These are phyloP conservation scores for Elsinoe perseae DNA, from an alignment of 2,329 filamentous ascomycete genomes.

Conservation along the genomic window DNA sequence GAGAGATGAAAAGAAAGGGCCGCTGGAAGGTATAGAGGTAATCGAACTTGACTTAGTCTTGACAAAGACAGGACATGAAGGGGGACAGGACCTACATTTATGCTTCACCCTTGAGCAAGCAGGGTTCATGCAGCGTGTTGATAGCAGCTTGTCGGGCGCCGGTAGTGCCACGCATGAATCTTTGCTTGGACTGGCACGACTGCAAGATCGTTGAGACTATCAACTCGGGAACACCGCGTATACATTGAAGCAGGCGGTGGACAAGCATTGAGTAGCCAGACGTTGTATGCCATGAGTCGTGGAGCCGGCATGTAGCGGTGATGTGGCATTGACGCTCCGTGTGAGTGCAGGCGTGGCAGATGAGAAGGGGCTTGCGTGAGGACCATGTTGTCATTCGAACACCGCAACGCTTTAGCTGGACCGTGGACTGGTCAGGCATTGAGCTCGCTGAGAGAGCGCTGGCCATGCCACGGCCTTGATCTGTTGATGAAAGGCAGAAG, in stretches of 20 bases:
- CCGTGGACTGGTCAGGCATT: not conserved
- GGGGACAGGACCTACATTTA: slow-evolving; percentile 2
- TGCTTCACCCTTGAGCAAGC: not conserved
- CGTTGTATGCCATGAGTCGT: slow-evolving; percentile 8
- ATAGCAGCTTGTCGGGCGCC: not conserved
- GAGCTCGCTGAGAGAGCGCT: not conserved
- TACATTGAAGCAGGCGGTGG: not conserved
- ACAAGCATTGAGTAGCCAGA: not conserved
- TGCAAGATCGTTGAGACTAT: slow-evolving; percentile 8
- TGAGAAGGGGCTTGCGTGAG: slow-evolving; percentile 1
- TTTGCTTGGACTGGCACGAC: not conserved
- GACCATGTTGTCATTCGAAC: not conserved
- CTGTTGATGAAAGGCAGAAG: not conserved
- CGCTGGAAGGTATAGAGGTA: not conserved
- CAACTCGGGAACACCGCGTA: not conserved
- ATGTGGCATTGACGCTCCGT: not conserved
- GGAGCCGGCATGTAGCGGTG: not conserved
- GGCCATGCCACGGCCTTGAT: not conserved
- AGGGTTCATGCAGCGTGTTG: not conserved
- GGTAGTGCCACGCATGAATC: not conserved
- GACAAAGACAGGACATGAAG: not conserved
- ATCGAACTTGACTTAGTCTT: not conserved
- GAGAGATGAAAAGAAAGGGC: not conserved
- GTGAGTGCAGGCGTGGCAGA: not conserved
- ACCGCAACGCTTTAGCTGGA: not conserved